Evolutionary conservation across 345 rosid species (phyloP).

Genomic region (Pugionium cornutum): DNA sequence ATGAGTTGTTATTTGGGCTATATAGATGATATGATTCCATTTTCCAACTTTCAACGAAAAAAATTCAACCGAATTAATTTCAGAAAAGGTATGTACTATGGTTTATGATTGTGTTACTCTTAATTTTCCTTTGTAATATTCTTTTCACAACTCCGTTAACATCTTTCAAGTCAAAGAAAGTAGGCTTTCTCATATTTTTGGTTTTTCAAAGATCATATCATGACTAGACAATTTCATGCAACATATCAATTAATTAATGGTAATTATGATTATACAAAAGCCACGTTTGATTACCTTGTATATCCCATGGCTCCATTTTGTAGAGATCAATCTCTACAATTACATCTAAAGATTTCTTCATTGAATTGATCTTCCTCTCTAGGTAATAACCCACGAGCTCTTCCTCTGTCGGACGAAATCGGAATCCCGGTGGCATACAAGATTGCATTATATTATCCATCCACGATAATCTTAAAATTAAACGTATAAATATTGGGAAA

Average conservation of each 20-base stretch:
- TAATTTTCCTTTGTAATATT: slow-evolving; percentile 22
- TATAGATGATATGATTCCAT: not conserved
- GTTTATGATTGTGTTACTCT: slow-evolving; percentile 30
- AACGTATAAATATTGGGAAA: not conserved
- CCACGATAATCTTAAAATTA: slow-evolving; percentile 23
- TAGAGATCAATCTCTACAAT: slow-evolving; percentile 88
- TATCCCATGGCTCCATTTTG: slow-evolving; percentile 99
- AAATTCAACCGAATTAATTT: slow-evolving; percentile 6
- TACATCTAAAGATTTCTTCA: slow-evolving; percentile 78
- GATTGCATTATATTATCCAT: slow-evolving; percentile 68
- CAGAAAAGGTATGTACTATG: slow-evolving; percentile 28
- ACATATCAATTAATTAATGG: not conserved
- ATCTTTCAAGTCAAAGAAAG: slow-evolving; percentile 38
- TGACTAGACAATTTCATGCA: slow-evolving; percentile 25
- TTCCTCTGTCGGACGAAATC: slow-evolving; percentile 97
- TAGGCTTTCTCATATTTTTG: slow-evolving; percentile 34
- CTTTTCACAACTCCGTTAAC: slow-evolving; percentile 37
- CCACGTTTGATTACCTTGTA: slow-evolving; percentile 59
- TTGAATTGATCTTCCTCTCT: slow-evolving; percentile 66
- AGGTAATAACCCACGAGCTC: slow-evolving; percentile 97
- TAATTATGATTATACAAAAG: not conserved
- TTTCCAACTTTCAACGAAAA: slow-evolving; percentile 19
- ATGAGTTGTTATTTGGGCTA: too few relatives aligned
- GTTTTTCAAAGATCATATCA: slow-evolving; percentile 10
- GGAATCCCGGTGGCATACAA: slow-evolving; percentile 85